Evolutionary conservation across 2,329 filamentous ascomycete species (phyloP), one percentile per base, ranked within the genome.

Genomic region (Pseudogymnoascus sp.): DNA sequence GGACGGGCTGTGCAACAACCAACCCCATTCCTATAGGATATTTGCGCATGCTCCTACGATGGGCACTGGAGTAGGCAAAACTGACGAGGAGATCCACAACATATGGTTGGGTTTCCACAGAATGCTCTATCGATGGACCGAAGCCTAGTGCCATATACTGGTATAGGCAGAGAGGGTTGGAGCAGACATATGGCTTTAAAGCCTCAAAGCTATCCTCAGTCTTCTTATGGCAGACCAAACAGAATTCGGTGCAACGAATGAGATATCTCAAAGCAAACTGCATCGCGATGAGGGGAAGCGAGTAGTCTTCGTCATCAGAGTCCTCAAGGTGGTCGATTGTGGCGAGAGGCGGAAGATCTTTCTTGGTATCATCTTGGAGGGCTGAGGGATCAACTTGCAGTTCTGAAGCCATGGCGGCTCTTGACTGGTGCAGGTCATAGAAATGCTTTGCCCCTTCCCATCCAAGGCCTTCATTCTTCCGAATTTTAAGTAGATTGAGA

Each of bases 61-160:
- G 40, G n/a, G 70, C 71, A 39, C 66, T 68, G n/a, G 66, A 31
- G 59, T 92, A 94, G 71, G 90, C 92, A 70, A 97, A 89, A 72
- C 85, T 92, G 54, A 95, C 75, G 0, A 97, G 80, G 1, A 97
- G 78, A 70, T 97, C 92, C 10, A 96, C 89, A 0, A 96, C 90
- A 61, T 86, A 84, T 1, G 91, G 90, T 70, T 92, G 89, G 10
- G 84, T 83, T 26, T 88, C 70, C 21, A 97, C 88, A 69, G 96
- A 91, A 70, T 92, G 85, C 71, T 97, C 92, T 61, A 96, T 84
- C 67, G 85, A 91, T 1, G 90, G 88, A 0, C 92, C 92, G 68
- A 96, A 87, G 0, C 90, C 91, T n/a, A 95, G 78, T 13, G 83
- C 80, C 80, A 96, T 89, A 74, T 94, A 96, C 70, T 97, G 92